Conservation (phyloP, 768 basidiomycete genomes). For the Trametes punicea region DNA sequence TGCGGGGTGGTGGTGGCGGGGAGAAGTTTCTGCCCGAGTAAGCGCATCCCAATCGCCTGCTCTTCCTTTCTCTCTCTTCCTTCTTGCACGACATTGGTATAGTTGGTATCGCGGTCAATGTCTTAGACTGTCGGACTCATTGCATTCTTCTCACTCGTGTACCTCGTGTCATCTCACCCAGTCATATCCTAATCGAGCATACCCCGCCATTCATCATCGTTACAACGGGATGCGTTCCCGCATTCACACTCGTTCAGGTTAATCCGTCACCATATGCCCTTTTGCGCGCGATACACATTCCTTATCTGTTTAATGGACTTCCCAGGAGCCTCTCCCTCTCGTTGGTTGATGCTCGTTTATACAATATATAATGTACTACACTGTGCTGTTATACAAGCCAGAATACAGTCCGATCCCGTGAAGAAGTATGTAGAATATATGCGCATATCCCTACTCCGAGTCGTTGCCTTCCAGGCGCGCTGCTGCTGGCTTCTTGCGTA, state of each 20-base stretch:
- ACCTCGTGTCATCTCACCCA: neutral
- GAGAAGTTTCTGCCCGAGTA: conserved; percentile 34
- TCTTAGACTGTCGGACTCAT: conserved; percentile 12
- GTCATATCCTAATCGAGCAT: neutral
- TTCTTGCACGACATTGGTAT: neutral
- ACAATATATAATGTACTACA: conserved; percentile 20
- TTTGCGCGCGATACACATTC: neutral
- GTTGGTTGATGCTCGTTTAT: conserved; percentile 11
- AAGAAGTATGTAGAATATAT: neutral
- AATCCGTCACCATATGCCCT: neutral
- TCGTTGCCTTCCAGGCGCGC: conserved; percentile 11
- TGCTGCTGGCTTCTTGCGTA: conserved; percentile 17
- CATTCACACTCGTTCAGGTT: conserved; percentile 9
- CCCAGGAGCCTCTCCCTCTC: neutral
- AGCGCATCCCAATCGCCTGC: neutral
- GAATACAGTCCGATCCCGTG: neutral
- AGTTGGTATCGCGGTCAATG: neutral
- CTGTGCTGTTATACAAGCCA: conserved; percentile 17
- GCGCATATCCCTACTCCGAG: neutral
- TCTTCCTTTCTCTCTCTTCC: neutral
- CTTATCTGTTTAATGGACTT: neutral
- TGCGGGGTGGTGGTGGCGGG: conserved; percentile 76
- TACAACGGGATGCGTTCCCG: neutral
- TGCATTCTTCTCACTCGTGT: no score
- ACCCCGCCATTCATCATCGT: no score